Evolutionary conservation across 1,284 basidiomycete genomes (phyloP).

Genomic region (Mycosarcoma maydis): DNA sequence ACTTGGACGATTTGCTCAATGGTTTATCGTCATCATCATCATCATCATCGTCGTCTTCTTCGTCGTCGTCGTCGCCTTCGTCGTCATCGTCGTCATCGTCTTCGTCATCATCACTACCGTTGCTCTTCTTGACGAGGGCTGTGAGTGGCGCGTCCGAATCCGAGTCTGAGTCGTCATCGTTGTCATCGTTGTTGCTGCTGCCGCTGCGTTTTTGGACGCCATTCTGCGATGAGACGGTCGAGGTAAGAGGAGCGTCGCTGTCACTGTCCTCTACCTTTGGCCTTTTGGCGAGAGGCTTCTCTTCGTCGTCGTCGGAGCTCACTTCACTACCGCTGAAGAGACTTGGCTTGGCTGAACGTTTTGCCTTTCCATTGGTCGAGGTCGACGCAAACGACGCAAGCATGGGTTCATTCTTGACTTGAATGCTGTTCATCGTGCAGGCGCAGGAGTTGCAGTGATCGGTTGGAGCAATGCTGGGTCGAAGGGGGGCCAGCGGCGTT

Average conservation of each 20-base stretch:
- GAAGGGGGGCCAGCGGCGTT: too few species aligned
- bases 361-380: slow-evolving; percentile 33
- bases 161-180: slow-evolving; percentile 29
- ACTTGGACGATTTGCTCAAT: slow-evolving; percentile 36
- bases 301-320: slow-evolving; percentile 46
- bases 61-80: slow-evolving; percentile 43
- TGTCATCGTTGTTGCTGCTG: slow-evolving; percentile 13
- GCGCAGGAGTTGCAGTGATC: background rate
- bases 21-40: slow-evolving; percentile 71
- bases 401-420: slow-evolving; percentile 49
- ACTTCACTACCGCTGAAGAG: slow-evolving; percentile 31
- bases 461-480: too few species aligned
- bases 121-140: slow-evolving; percentile 38
- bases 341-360: slow-evolving; percentile 25
- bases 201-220: slow-evolving; percentile 38
- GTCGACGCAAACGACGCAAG: slow-evolving; percentile 11
- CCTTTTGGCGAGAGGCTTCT: slow-evolving; percentile 43
- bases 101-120: slow-evolving; percentile 26
- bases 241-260: slow-evolving; percentile 45
- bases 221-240: slow-evolving; percentile 28
- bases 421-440: slow-evolving; percentile 14
- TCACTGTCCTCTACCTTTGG: slow-evolving; percentile 30
- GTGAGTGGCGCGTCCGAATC: slow-evolving; percentile 55
- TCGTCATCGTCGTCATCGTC: slow-evolving; percentile 43
- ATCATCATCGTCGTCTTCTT: slow-evolving; percentile 49